Conservation (phyloP, 305 asterid genomes). For the Vinca major region DNA sequence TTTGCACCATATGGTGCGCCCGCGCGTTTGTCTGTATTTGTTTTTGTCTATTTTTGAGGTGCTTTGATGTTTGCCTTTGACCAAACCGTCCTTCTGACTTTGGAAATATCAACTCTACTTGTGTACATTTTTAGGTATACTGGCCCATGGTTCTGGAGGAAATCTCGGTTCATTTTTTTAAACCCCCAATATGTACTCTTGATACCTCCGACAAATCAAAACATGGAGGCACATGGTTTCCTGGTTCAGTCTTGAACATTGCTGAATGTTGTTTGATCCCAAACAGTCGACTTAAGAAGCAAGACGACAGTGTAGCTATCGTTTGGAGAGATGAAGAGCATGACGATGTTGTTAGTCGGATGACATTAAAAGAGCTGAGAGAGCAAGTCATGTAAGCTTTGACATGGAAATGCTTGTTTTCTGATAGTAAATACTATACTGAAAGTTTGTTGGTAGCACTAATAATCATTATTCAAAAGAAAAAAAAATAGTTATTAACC, state of each 20-base stretch:
- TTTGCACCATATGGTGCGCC: neutral
- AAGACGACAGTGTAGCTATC: constrained; percentile 57
- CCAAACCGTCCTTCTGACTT: neutral
- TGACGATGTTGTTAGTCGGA: constrained; percentile 40
- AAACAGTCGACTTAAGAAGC: constrained; percentile 39
- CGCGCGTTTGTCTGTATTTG: no score
- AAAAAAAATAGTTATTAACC: no score
- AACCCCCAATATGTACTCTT: constrained; percentile 54
- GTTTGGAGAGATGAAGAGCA: constrained; percentile 75
- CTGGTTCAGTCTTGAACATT: constrained; percentile 73
- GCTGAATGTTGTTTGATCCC: constrained; percentile 77
- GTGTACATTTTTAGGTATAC: constrained; percentile 44
- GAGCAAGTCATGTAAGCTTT: constrained; percentile 83
- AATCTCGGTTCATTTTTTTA: constrained; percentile 48
- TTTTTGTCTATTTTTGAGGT: neutral
- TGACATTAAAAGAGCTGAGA: constrained; percentile 67
- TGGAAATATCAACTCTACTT: neutral
- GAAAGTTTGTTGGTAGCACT: neutral
- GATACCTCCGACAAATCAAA: constrained; percentile 60
- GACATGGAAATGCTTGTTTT: constrained; percentile 17
- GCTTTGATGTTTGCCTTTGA: neutral
- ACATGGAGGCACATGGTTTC: constrained; percentile 75
- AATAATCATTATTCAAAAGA: neutral
- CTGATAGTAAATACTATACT: neutral
- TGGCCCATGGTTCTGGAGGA: constrained; percentile 61